Evolutionary conservation across 768 basidiomycete genomes (phyloP), one percentile per base, ranked within the genome.

Genomic region (Stropharia rugosoannulata): DNA sequence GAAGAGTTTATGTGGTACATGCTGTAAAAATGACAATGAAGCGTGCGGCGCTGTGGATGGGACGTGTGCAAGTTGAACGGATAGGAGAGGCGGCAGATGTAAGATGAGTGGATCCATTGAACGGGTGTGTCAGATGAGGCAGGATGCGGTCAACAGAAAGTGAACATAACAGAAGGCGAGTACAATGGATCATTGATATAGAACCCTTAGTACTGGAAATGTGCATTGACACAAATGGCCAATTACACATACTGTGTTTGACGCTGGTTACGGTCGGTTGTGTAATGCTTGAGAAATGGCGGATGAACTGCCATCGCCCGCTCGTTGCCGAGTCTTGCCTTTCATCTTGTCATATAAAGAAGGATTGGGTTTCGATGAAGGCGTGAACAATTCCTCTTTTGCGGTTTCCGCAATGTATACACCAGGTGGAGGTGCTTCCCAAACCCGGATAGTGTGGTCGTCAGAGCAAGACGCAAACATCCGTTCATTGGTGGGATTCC

Each of bases 401-500:
- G 51, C 55, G n/a, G 53, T 25, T 16, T 61, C 60, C n/a, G 52
- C 38, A 7, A 57, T 40, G 44, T 59, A 59, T n/a, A 54, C 54
- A 19, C 60, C 64, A 15, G 60, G 59, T 1, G 73, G 73, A 42
- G 71, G 66, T 6, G 83, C 76, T 71, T 93, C 90, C 94, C 94
- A 96, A 77, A 96, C 88, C 57, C 94, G 85, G 63, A 99, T 85
- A 15, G 89, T 92, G 52, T 77, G 74, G 73, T 99, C 96, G 68
- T 99, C 96, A 42, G 93, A 93, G 70, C 94, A 97, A 41, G 92
- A 94, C 32, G 97, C 97, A 73, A 98, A 98, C 87, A 98, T 90
- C 55, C 87, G 84, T 61, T 86, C 82, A 66, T 93, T 89, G 48
- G 79, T 78, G 16, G 93, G 94, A 70, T 97, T 95, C 97, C 97